Evolutionary conservation across 2,329 filamentous ascomycete genomes (phyloP), one percentile per base, ranked within the genome.

Genomic region (Nannizzia gypsea): DNA sequence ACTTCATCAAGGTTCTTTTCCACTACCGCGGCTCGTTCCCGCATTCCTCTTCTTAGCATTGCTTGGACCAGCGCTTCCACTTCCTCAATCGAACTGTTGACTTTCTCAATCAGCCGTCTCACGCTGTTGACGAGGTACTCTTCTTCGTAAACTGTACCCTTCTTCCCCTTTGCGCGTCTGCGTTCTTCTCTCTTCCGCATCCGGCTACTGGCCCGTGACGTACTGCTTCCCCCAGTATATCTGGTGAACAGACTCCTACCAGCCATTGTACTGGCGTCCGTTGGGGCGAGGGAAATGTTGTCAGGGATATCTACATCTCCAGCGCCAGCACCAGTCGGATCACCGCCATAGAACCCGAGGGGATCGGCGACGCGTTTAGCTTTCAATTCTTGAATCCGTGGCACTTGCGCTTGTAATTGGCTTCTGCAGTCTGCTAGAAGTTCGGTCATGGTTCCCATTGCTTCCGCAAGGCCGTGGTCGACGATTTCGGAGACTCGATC

Each of bases 121-220:
- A 97, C 85, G 66, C 87, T 92, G 71, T 91, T 93, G 61, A 96
- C 86, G 3, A 99, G 82, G 72, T 99, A 99, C 73, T 97, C 93
- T 70, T 97, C 92, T 73, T 99, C 93, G 72, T 99, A 99, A 3
- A 99, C 89, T 15, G 89, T 96, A 9, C 93, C 93, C 78, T 97
- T 97, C 72, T 96, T 92, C 24, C 93, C 93, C 6, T 90, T 80
- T 0, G 93, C 93, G 15, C 92, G 84, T 81, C 99, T 99, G 72
- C 95, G 85, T 78, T 99, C 93, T 73, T 99, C 93, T 20, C 90
- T 81, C 24, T 87, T 81, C 58, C 90, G 84, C 70, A 95, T 96
- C 78, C 93, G 95, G 69, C 84, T 88, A 61, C 87, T 87, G 6
- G 54, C 26, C 11, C 90, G 82, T 56, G 20, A 89, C 63, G 60